Evolutionary conservation across 257 asterid genomes (phyloP).

Genomic region (Gentiana dahurica): DNA sequence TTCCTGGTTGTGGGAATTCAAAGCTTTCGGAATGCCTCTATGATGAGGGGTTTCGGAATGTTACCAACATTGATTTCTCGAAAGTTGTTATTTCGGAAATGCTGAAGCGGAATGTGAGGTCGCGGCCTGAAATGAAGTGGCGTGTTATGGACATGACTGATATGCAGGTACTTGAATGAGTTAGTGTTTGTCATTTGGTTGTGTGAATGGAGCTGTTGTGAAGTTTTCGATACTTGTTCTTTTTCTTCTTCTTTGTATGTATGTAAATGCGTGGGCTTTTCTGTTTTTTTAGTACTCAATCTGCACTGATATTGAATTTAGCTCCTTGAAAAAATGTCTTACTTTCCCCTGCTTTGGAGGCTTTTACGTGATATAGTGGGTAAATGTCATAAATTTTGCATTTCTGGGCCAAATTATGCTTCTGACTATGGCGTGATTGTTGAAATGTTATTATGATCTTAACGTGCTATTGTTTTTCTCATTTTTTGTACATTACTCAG

Average conservation of each 20-base stretch:
- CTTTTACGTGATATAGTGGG: too few relatives aligned
- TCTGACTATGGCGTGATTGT: slow-evolving; percentile 1
- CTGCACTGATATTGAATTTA: too few relatives aligned
- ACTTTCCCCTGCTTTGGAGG: too few relatives aligned
- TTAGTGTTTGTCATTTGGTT: too few relatives aligned
- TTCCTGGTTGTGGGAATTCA: slow-evolving; percentile 98
- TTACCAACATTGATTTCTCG: slow-evolving; percentile 84
- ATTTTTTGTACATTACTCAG: slow-evolving; percentile 31
- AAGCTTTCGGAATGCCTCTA: slow-evolving; percentile 75
- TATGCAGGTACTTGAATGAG: slow-evolving; percentile 48
- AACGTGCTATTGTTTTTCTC: slow-evolving; percentile 9
- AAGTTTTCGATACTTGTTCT: neutral
- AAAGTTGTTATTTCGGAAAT: slow-evolving; percentile 75
- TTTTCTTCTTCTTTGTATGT: neutral
- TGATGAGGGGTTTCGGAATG: slow-evolving; percentile 54
- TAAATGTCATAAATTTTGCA: too few relatives aligned
- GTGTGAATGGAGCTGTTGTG: too few relatives aligned
- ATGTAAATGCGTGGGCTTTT: too few relatives aligned
- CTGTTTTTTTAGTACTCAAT: too few relatives aligned
- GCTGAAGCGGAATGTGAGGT: slow-evolving; percentile 66
- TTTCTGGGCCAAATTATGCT: slow-evolving; percentile 1
- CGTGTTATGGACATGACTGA: slow-evolving; percentile 90
- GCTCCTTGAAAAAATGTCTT: too few relatives aligned
- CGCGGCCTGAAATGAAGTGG: slow-evolving; percentile 88
- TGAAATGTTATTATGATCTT: neutral